phyloP scores from a whole-genome alignment of 1,284 basidiomycete genomes.

The Peniophora sp. region DNA sequence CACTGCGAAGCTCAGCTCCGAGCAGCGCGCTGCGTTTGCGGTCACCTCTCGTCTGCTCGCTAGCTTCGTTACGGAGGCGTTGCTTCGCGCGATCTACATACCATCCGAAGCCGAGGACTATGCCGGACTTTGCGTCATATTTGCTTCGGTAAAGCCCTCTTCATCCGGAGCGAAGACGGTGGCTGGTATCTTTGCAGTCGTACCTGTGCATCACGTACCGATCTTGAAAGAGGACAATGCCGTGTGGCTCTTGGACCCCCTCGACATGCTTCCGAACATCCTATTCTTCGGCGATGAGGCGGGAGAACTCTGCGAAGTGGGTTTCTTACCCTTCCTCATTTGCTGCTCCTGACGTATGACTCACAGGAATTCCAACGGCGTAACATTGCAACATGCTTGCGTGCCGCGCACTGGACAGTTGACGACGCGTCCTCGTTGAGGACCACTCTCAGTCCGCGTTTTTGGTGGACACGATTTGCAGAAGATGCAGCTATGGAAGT shows the following conservation, averaged over 20 bases:
- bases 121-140: constrained; percentile 28
- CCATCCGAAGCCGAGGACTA: constrained; percentile 18
- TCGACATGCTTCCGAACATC: constrained; percentile 38
- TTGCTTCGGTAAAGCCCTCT: constrained; percentile 23
- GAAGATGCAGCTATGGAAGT: constrained; percentile 28
- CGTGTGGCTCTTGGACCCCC: constrained; percentile 35
- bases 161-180: constrained; percentile 19
- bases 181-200: constrained; percentile 28
- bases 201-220: constrained; percentile 30
- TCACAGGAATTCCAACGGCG: constrained; percentile 5
- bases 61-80: constrained; percentile 37
- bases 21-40: constrained; percentile 32
- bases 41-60: constrained; percentile 38
- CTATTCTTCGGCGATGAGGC: constrained; percentile 19
- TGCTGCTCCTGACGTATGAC: background rate
- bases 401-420: constrained; percentile 28
- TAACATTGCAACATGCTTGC: constrained; percentile 22
- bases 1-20: constrained; percentile 13
- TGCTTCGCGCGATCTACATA: constrained; percentile 32
- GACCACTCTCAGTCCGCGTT: constrained; percentile 25
- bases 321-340: background rate
- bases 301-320: background rate
- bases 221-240: constrained; percentile 24
- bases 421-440: constrained; percentile 15
- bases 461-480: constrained; percentile 37